Base-by-base conservation (phyloP, 2,329 filamentous ascomycete genomes). In the Fusarium luffae region DNA sequence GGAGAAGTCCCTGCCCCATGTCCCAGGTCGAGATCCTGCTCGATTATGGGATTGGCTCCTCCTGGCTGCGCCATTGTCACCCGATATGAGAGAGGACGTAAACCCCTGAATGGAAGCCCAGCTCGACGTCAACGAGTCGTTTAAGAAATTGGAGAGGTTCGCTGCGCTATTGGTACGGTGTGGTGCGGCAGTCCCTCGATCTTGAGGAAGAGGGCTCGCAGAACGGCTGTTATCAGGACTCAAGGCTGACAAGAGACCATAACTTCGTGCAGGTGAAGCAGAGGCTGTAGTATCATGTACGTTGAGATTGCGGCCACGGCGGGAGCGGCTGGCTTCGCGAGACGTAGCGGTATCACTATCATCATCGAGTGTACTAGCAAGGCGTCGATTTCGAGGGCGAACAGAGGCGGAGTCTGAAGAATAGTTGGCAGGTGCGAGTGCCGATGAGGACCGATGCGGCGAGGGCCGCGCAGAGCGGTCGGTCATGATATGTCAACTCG, bases 21-120 rank as follows among this genome's bases (percentile, higher is more conserved):
- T 65, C 19, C 70, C 66, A 41, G 71, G 65, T 48, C 68, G 73
- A 62, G 70, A 68, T 43, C 65, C 66, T 10, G 59, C 68, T 62
- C 67, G 63, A 51, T 67, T 66, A 50, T 56, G 72, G 49, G 75
- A 69, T 54, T 72, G 75, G 10, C 74, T 72, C 32, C 66, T 70
- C 21, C 65, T 69, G 14, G 58, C 55, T 19, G 54, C 50, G 40
- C 68, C 73, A 40, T 75, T 70, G n/a, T 75, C 72, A 13, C 73
- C 70, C 7, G 76, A 74, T n/a, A 81, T 69, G 19, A 81, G 71
- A 18, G 84, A 84, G 4, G 84, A 81, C 8, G 86, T 85, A 54
- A 89, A 81, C 40, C 84, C 85, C 61, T 87, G 84, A 4, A 89
- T 83, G 7, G 86, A 86, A 5, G 83, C 80, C 86, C 86, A 89